Base-by-base conservation (phyloP, 345 rosid genomes). In the Populus euphratica region DNA sequence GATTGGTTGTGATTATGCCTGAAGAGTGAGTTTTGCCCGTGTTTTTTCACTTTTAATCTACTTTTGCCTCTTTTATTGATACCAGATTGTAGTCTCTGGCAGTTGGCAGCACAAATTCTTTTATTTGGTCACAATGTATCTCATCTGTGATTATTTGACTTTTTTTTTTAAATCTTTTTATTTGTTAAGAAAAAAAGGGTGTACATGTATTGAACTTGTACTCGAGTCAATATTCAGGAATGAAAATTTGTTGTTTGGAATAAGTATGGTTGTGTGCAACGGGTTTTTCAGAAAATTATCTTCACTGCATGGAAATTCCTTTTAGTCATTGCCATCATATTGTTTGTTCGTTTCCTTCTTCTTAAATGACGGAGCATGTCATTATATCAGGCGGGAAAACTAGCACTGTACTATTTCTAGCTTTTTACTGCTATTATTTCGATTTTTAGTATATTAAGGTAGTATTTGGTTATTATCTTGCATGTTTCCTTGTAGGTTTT, bases 1-100 rank as follows among this genome's bases (percentile, higher is more conserved):
- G 72, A 21, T 65, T 74, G 82, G 77, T 83, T 75, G 82, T 82
- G 83, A 80, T 81, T 77, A 75, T 78, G 86, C 79, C 78, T 69
- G 76, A 85, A 79, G 86, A 77, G 83, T 81, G 86, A 80, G 76
- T 76, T 80, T 76, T 75, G 73, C 71, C 73, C 62, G 0, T 59
- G 29, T 10, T n/a, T 33, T 44, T 68, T 76, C 11, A 4, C 25
- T 67, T 39, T 38, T n/a, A 41, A 68, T 59, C 62, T 8, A 38
- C 73, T 56, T 66, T 79, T 82, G 80, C 73, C 69, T 73, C 71
- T 69, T 50, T 80, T 79, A 81, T 41, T 47, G 80, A 77, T 83
- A 79, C 49, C 77, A 77, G 77, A 33, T 81, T 77, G 82, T 83
- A 81, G 87, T 79, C 77, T 35, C 69, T 66, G 82, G 80, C 84